phyloP scores from a whole-genome alignment of 148 eudicot genomes.

The Tetragonia tetragonoides region DNA sequence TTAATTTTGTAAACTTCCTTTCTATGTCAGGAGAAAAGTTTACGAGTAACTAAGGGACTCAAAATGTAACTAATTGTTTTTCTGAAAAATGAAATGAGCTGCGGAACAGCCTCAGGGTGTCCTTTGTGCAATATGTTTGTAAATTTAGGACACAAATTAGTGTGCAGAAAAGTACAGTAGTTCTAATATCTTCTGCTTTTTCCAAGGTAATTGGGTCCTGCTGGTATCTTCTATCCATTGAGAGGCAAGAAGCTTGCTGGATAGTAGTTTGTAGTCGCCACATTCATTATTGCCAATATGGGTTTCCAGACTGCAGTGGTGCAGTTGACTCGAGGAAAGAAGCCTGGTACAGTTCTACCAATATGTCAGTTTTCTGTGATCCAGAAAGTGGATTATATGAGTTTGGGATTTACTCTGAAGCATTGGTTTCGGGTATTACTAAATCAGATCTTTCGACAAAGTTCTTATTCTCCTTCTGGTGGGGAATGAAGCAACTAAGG shows the following conservation, averaged over 20 bases:
- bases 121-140: too few species aligned
- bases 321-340: constrained; percentile 7
- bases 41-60: too few species aligned
- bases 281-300: constrained; percentile 1
- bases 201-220: constrained; percentile 26
- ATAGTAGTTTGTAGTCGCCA: constrained; percentile 20
- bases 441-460: not conserved
- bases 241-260: constrained; percentile 35
- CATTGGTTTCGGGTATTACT: not conserved
- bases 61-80: too few species aligned
- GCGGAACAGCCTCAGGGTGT: too few species aligned
- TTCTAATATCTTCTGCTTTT: not conserved
- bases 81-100: too few species aligned
- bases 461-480: constrained; percentile 23
- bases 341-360: constrained; percentile 17
- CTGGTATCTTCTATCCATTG: constrained; percentile 32
- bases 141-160: too few species aligned
- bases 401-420: constrained; percentile 34
- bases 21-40: too few species aligned
- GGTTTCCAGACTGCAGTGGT: constrained; percentile 19
- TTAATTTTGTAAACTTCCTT: not conserved
- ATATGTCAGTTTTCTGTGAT: constrained; percentile 25
- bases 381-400: constrained; percentile 18
- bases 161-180: too few species aligned
- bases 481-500: constrained; percentile 26